Percentiles rank a stretch among this genome's conserved stretches.
phyloP scores from a whole-genome alignment of 202 grass and related monocot genomes.

The Schoenoplectus tabernaemontani region DNA sequence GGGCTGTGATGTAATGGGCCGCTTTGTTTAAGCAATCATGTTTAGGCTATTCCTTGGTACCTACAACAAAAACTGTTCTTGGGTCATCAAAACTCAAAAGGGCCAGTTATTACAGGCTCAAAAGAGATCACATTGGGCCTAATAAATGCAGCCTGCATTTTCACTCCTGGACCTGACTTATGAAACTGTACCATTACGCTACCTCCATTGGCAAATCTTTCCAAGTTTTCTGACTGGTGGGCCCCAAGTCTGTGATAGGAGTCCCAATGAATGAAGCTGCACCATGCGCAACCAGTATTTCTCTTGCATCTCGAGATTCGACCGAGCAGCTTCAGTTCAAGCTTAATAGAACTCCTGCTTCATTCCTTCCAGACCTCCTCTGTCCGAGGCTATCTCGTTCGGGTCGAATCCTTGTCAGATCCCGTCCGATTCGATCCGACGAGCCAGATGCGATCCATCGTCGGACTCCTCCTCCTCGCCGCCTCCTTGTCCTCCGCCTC shows the following conservation, averaged over 20 bases:
- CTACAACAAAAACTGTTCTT: too few species aligned
- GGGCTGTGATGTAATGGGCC: background rate
- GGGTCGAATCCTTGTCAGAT: constrained; percentile 25
- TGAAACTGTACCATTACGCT: background rate
- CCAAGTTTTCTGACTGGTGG: background rate
- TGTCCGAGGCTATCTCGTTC: background rate
- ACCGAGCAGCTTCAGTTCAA: background rate
- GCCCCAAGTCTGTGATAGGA: background rate
- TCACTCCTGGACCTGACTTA: background rate
- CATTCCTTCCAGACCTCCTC: background rate
- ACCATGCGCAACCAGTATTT: background rate
- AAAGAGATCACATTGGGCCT: background rate
- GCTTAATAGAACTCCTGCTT: background rate
- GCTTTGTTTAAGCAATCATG: background rate
- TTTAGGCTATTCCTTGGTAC: background rate
- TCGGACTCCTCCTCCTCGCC: constrained; percentile 24
- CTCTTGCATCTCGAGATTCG: background rate
- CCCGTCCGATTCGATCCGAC: constrained; percentile 22
- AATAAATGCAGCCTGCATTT: background rate
- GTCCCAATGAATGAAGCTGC: too few species aligned
- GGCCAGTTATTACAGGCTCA: background rate
- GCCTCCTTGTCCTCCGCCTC: constrained; percentile 25
- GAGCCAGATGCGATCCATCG: constrained; percentile 23
- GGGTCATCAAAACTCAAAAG: background rate
- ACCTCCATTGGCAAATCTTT: background rate